These are phyloP conservation scores for Cyanophora paradoxa DNA, from an alignment of 78 protist species.

Conservation along the genomic window DNA sequence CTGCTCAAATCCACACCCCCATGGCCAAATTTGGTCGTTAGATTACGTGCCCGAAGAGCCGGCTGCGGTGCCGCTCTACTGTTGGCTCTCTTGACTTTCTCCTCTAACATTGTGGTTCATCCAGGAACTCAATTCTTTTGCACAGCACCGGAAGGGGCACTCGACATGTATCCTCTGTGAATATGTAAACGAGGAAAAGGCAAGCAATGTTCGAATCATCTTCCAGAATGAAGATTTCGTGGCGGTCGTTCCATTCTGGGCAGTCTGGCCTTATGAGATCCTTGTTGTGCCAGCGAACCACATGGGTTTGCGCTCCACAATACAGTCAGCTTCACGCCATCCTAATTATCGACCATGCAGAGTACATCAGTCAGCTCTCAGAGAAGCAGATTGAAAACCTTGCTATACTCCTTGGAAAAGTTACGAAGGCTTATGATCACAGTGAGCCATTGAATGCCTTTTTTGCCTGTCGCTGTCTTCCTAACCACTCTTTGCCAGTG, in stretches of 20 bases:
- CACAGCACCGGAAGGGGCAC: not conserved
- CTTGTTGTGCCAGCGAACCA: constrained; percentile 39
- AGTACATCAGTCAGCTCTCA: too few species aligned
- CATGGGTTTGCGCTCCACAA: too few species aligned
- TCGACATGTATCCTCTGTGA: constrained; percentile 18
- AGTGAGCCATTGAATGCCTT: too few species aligned
- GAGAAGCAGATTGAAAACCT: too few species aligned
- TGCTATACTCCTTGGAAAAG: too few species aligned
- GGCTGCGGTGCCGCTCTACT: too few species aligned
- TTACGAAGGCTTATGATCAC: too few species aligned
- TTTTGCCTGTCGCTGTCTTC: too few species aligned
- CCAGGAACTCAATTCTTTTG: too few species aligned
- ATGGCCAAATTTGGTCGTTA: constrained; percentile 43
- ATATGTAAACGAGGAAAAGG: constrained; percentile 7
- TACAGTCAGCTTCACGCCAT: not conserved
- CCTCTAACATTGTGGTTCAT: too few species aligned
- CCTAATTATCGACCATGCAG: not conserved
- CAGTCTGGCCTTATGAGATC: constrained; percentile 43
- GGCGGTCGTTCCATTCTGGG: constrained; percentile 50
- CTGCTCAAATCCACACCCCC: constrained; percentile 48
- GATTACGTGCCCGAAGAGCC: constrained; percentile 16
- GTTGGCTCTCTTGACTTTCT: too few species aligned
- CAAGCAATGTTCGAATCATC: constrained; percentile 2
- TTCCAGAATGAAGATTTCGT: constrained; percentile 7
- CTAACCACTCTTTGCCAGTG: too few species aligned